Conservation (phyloP, 2,329 filamentous ascomycete species). For the Fusarium algeriense region DNA sequence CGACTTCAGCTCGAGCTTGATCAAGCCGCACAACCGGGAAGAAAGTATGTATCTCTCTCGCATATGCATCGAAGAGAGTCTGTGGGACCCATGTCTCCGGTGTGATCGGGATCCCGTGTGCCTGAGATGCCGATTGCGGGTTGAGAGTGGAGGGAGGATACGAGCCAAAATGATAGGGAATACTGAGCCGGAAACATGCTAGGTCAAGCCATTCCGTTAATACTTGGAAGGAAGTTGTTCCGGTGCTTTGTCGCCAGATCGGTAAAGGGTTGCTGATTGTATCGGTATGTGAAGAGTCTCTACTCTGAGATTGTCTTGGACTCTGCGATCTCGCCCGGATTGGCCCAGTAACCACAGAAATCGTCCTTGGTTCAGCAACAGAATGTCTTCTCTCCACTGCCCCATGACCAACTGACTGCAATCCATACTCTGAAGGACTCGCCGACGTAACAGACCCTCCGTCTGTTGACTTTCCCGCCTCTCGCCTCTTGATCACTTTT, state of each 20-base stretch:
- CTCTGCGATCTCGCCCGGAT: background rate
- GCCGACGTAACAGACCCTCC: background rate
- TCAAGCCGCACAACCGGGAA: slow-evolving; percentile 5
- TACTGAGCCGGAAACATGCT: slow-evolving; percentile 7
- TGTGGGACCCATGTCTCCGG: background rate
- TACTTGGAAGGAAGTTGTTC: background rate
- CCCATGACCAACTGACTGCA: background rate
- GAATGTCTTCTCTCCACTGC: background rate
- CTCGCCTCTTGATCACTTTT: slow-evolving; percentile 3
- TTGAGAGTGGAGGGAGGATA: background rate
- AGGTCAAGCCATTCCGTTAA: slow-evolving; percentile 10
- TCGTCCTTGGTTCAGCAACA: background rate
- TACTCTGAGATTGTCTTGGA: background rate
- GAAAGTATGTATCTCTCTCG: background rate
- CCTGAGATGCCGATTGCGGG: background rate
- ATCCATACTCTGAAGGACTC: background rate
- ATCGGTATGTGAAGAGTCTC: slow-evolving; percentile 14
- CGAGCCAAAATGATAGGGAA: slow-evolving; percentile 15
- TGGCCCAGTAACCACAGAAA: background rate
- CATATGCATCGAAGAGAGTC: background rate
- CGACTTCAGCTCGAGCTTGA: background rate
- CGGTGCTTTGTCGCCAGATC: background rate
- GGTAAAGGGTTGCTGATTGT: slow-evolving; percentile 6
- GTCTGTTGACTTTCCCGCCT: slow-evolving; percentile 10
- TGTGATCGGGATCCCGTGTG: background rate